Conservation (phyloP, 2,329 filamentous ascomycete genomes). For the Penicillium oxalicum region DNA sequence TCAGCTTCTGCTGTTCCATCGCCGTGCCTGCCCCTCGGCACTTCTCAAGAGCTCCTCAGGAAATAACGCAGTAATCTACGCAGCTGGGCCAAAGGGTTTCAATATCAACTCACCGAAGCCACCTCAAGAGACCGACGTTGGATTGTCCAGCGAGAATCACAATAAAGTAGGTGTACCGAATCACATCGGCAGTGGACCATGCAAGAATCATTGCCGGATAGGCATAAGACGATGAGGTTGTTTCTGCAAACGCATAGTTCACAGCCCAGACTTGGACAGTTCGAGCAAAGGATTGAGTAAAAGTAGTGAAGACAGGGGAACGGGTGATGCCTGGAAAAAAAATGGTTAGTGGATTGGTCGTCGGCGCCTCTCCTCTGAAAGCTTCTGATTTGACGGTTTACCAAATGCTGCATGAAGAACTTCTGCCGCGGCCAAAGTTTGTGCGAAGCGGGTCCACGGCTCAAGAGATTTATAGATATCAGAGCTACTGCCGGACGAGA, state of each 20-base stretch:
- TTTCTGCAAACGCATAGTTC: constrained; percentile 20
- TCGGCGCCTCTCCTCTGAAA: background rate
- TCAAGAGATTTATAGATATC: constrained; percentile 20
- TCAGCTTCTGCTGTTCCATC: background rate
- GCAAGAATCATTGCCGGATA: constrained; percentile 25
- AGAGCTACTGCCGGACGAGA: constrained; percentile 4
- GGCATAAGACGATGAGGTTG: constrained; percentile 13
- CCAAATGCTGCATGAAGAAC: constrained; percentile 23
- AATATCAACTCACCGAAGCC: constrained; percentile 17
- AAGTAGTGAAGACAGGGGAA: constrained; percentile 26
- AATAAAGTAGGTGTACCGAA: constrained; percentile 25
- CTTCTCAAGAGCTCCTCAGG: no score
- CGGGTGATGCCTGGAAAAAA: constrained; percentile 20
- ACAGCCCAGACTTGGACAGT: constrained; percentile 30
- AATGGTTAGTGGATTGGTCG: no score
- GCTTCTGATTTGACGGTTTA: background rate
- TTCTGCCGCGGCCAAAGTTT: constrained; percentile 23
- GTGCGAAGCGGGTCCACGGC: constrained; percentile 21
- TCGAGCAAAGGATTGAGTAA: constrained; percentile 27
- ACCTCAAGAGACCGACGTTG: constrained; percentile 16
- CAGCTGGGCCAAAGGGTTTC: no score
- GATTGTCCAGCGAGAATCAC: constrained; percentile 15
- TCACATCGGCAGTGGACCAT: constrained; percentile 24
- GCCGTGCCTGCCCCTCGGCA: no score
- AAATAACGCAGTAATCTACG: no score